A percentile compares a stretch with the other conserved stretches of the same genome.
Evolutionary conservation across 176 grass and related monocot species (phyloP).

Genomic region (Coix lacrymajobi): DNA sequence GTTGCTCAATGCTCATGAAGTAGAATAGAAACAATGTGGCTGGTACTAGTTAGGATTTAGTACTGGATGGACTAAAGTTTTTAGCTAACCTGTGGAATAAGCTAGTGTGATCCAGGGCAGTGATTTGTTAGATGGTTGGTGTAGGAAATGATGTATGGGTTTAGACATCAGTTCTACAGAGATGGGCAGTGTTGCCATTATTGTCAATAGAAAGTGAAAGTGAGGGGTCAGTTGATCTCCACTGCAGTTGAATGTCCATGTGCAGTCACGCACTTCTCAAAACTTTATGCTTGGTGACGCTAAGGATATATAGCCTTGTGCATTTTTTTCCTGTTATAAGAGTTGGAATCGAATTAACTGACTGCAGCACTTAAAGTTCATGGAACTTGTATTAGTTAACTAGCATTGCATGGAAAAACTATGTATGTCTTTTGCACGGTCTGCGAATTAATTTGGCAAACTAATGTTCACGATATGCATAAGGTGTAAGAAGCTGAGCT

Average conservation of each 20-base stretch:
- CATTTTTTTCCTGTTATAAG: not conserved
- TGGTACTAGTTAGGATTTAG: not conserved
- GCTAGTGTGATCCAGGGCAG: not conserved
- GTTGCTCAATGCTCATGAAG: not conserved
- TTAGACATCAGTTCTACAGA: not conserved
- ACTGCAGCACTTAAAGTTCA: not conserved
- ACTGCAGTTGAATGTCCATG: not conserved
- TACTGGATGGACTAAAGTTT: not conserved
- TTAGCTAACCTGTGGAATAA: not conserved
- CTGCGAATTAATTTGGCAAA: not conserved
- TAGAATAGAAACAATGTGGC: not conserved
- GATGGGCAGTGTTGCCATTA: not conserved
- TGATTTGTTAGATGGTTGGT: not conserved
- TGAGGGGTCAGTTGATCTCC: not conserved
- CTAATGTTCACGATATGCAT: not conserved
- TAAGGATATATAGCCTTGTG: not conserved
- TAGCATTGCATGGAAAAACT: not conserved
- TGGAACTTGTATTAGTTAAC: constrained; percentile 7
- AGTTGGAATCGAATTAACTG: not conserved
- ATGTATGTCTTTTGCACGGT: not conserved
- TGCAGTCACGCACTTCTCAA: not conserved
- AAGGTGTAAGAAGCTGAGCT: not conserved
- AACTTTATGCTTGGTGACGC: not conserved
- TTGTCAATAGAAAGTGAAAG: not conserved
- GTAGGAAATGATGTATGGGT: not conserved